Conservation (phyloP, 108 stramenopile species). For the Hondaea fermentalgiana region DNA sequence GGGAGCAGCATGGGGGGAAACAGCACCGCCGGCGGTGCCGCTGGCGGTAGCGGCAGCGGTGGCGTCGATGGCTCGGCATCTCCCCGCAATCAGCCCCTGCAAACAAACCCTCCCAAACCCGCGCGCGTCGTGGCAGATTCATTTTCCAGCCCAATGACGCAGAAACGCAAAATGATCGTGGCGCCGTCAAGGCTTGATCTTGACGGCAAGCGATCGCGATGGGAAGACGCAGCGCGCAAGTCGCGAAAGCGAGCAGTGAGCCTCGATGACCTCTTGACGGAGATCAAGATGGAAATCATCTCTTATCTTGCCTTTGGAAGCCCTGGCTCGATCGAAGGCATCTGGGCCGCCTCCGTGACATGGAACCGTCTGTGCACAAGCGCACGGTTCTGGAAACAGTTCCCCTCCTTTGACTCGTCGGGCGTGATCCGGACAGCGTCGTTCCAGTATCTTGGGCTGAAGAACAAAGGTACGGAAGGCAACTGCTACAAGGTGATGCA, state of each 20-base stretch:
- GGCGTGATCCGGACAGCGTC: not conserved
- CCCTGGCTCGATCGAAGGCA: not conserved
- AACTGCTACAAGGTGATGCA: constrained; percentile 80
- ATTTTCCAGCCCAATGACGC: not conserved
- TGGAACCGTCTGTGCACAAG: not conserved
- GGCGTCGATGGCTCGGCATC: not conserved
- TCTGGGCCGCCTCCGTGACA: not conserved
- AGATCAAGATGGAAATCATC: not conserved
- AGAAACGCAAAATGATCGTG: not conserved
- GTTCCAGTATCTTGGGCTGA: not conserved
- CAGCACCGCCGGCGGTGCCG: too few relatives aligned
- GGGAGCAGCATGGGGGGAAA: too few relatives aligned
- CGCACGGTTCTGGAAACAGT: not conserved
- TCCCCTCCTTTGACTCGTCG: not conserved
- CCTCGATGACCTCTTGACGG: not conserved
- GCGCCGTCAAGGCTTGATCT: not conserved
- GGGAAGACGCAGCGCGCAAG: too few relatives aligned
- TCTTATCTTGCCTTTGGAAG: not conserved
- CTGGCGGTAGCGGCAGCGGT: not conserved
- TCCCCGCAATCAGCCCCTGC: not conserved
- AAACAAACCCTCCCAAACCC: not conserved
- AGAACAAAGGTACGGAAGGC: constrained; percentile 74
- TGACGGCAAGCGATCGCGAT: not conserved
- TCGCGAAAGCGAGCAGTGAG: not conserved
- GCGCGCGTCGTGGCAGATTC: not conserved